Evolutionary conservation across 1,284 basidiomycete genomes (phyloP), one percentile per base, ranked within the genome.

Genomic region (Sutorius eximius): DNA sequence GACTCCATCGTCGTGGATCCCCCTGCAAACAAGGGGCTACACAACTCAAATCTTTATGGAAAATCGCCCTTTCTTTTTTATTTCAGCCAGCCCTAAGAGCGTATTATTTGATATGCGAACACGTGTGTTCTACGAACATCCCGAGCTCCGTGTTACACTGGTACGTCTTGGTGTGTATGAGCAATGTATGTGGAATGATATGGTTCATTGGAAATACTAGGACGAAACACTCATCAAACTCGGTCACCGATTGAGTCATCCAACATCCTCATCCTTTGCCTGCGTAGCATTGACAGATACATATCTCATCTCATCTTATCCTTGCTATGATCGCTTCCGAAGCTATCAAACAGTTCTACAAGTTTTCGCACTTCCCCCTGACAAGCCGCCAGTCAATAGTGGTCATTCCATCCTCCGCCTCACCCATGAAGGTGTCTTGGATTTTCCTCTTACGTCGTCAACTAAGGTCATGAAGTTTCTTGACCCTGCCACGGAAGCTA

Each of bases 81-180:
- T 32, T 13, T 12, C 3, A 5, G 5, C 12, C 20, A 40, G 0
- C 18, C 18, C 18, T 22, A 15, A 1, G 11, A 0, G 5, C 18
- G n/a, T n/a, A 5, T 15, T 53, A 13, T 34, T 53, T 16, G 52
- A 53, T 12, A 33, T 20, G 2, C 53, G 22, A 37, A 33, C 29
- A 20, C 41, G 15, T 9, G 3, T 20, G 6, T 53, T 55, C 1
- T 38, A 53, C 32, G 13, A 20, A 45, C 9, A 37, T 37, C 30
- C 44, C 20, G 9, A 22, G 5, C 22, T 36, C 30, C 18, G 10
- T 22, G 2, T n/a, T 45, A 30, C 3, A 20, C 18, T 30, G 52
- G 52, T 47, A 53, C 6, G 51, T 36, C 15, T 3, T 44, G n/a
- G 16, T 7, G 6, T 30, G 8, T 36, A 18, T 10, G 20, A 22